Conservation (phyloP, 2,329 filamentous ascomycete species). For the Alternaria novae-zelandiae region DNA sequence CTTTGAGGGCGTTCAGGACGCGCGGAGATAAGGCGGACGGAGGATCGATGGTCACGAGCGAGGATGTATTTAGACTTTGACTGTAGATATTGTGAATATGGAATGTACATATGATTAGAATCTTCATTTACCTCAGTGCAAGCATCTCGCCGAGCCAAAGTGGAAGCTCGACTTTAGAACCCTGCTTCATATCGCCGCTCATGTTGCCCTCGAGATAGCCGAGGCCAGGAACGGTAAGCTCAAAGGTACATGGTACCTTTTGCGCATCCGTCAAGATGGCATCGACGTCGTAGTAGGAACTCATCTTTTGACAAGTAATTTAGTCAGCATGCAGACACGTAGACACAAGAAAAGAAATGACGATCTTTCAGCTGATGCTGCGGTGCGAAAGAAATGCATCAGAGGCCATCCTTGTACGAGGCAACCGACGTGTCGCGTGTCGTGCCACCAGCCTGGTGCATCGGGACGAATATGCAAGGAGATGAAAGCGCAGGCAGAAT, state of each 20-base stretch:
- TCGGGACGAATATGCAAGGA: conserved; percentile 27
- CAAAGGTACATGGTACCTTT: conserved; percentile 96
- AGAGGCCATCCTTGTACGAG: conserved; percentile 6
- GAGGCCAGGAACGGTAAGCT: conserved; percentile 84
- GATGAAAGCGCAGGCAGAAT: conserved; percentile 8
- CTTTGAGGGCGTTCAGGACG: conserved; percentile 88
- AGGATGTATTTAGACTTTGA: conserved; percentile 45
- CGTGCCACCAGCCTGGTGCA: conserved; percentile 24
- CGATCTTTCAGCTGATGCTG: neutral
- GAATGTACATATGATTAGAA: neutral
- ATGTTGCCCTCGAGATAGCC: conserved; percentile 89
- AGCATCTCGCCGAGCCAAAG: conserved; percentile 97
- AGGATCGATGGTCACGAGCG: conserved; percentile 74
- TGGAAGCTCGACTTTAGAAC: conserved; percentile 81
- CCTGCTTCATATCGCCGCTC: conserved; percentile 73
- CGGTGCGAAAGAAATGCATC: neutral
- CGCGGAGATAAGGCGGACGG: conserved; percentile 77
- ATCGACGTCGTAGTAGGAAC: conserved; percentile 83
- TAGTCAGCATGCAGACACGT: neutral
- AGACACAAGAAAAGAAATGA: neutral
- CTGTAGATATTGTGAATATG: conserved; percentile 19
- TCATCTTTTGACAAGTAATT: conserved; percentile 38
- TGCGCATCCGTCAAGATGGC: conserved; percentile 86
- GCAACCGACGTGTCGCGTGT: conserved; percentile 32
- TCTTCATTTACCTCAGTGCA: conserved; percentile 64